Evolutionary conservation across 1,284 basidiomycete genomes (phyloP), one percentile per base, ranked within the genome.

Genomic region (Cryptococcus neoformans): DNA sequence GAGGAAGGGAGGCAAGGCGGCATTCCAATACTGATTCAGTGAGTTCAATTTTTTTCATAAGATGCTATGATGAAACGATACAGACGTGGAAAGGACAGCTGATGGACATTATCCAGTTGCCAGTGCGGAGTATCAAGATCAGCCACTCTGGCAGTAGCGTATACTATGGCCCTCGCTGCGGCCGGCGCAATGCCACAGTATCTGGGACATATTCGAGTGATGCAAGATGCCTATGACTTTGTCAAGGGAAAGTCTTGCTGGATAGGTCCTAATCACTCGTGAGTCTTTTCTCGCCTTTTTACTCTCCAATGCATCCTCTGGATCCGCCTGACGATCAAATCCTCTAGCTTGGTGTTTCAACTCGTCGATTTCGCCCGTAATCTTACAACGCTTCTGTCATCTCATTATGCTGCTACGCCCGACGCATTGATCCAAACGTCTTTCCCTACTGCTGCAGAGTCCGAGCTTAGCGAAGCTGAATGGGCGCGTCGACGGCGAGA

Each of bases 61-160:
- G 7, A 51, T 17, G 36, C 37, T 21, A 28, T 37, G 21, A 21
- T 21, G 21, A 21, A 21, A 21, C 21, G 21, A 21, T 21, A 21
- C 21, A 35, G 11, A 38, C 8, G 48, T 16, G 35, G n/a, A 51
- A 42, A 2, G 51, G 8, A 14, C 10, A 42, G 16, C 16, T 52
- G 51, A 52, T 44, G 0, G 34, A 37, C 44, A 14, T 56, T 21
- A 21, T 21, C 21, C 21, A 93, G 90, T 75, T 96, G 92, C 76
- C 94, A 98, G 80, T 96, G 93, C 76, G 94, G 94, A 63, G 90
- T 98, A 35, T 96, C 92, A 21, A 85, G 94, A 62, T 94, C 90
- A 21, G 94, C 93, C 14, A 97, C 94, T 1, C 80, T 97, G 66
- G 85, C 89, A 49, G 95, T 98, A 60, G 94, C 93, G 39, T 85